Evolutionary conservation across 2,329 filamentous ascomycete species (phyloP), one percentile per base, ranked within the genome.

Genomic region (Didymella exigua): DNA sequence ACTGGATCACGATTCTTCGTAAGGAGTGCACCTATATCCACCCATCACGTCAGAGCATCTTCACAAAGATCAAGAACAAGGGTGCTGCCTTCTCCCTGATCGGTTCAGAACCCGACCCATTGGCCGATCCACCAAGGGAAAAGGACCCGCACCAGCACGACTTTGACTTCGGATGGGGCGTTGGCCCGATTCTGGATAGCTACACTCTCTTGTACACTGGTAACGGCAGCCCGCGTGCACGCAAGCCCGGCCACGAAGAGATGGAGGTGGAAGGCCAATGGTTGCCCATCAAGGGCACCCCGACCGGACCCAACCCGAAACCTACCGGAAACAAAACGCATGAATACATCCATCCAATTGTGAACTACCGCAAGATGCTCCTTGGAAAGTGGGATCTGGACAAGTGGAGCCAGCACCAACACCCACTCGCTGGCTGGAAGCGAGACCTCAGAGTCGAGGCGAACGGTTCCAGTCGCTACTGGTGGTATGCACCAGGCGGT

Each of bases 331-430:
- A 24, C 40, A 9, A 78, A 8, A 82, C 81, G 3, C 73, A 79
- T 54, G 80, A 83, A 59, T 82, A 81, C 56, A 77, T 83, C 9
- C 81, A 83, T 54, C 76, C 81, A 5, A 63, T 75, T 11, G 69
- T 68, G 10, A 49, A 65, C 36, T 65, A 68, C 27, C 72, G 72
- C 49, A 8, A 7, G 4, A 55, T 60, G 16, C 49, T 69, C 8
- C 36, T 49, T 10, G 18, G 14, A 4, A 11, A 18, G 6, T 41
- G 37, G 46, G 44, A 33, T 16, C 14, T 33, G n/a, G 31, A 38
- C 10, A 30, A 30, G 16, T 38, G 13, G 16, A n/a, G 26, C 2
- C 21, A 29, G 21, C 21, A 31, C 9, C n/a, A 18, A 11, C 21
- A 16, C 26, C 30, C 48, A 7, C 26, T 51, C 3, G 16, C 18